phyloP scores from a whole-genome alignment of 306 rosid species.

The Citrullus colocynthis region DNA sequence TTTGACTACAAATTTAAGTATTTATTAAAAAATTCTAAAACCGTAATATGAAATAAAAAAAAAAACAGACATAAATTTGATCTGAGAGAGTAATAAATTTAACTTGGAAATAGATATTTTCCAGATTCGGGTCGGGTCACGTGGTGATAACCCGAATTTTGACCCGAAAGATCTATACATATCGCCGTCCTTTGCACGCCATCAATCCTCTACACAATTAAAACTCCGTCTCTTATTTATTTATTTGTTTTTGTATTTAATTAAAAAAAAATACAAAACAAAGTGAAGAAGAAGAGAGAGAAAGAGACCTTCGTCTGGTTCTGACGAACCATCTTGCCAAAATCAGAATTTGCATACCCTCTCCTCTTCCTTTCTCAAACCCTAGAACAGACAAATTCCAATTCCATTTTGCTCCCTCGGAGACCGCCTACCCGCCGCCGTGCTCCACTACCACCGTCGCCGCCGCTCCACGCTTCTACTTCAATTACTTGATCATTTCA shows the following conservation, averaged over 20 bases:
- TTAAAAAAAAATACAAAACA: neutral
- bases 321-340: neutral
- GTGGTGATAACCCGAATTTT: neutral
- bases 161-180: neutral
- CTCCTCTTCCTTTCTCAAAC: neutral
- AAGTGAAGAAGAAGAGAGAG: neutral
- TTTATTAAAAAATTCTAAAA: no score
- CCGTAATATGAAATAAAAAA: no score
- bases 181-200: conserved; percentile 9
- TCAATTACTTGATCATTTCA: neutral
- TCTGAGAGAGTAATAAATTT: no score
- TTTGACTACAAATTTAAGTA: no score
- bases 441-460: neutral
- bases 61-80: no score
- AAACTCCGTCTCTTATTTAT: conserved; percentile 2
- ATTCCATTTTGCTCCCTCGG: neutral
- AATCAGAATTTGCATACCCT: neutral
- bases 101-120: neutral
- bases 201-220: neutral
- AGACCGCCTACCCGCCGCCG: neutral
- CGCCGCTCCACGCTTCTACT: neutral
- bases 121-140: neutral
- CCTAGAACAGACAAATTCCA: conserved; percentile 4
- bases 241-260: neutral
- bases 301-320: neutral